These are phyloP conservation scores for Dicorynia guianensis DNA, from an alignment of 306 rosid genomes.

Conservation along the genomic window DNA sequence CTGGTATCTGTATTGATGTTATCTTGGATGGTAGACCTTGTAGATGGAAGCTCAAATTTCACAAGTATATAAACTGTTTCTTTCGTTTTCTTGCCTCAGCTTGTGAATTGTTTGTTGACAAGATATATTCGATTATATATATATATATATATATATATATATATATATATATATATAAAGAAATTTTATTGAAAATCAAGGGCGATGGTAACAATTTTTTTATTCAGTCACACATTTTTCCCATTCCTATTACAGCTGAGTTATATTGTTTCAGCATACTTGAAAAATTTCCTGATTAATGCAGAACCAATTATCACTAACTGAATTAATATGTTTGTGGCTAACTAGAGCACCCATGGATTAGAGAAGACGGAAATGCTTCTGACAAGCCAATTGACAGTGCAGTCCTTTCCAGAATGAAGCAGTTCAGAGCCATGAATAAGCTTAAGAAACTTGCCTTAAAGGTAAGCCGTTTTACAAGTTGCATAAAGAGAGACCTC, in stretches of 20 bases:
- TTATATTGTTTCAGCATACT: constrained; percentile 4
- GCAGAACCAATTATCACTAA: constrained; percentile 31
- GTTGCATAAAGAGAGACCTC: not conserved
- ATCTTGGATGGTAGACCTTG: too few species aligned
- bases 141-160: too few species aligned
- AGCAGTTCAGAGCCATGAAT: constrained; percentile 96
- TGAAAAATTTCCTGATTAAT: not conserved
- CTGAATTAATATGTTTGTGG: constrained; percentile 42
- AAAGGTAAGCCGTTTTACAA: constrained; percentile 33
- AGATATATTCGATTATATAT: not conserved
- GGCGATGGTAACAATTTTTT: constrained; percentile 2
- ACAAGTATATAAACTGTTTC: constrained; percentile 7
- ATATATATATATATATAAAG: too few species aligned
- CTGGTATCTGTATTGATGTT: not conserved
- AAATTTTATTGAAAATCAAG: not conserved
- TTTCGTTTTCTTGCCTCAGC: constrained; percentile 11
- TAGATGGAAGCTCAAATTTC: not conserved
- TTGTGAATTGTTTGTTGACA: constrained; percentile 25
- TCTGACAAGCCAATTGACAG: constrained; percentile 92
- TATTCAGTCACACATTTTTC: not conserved
- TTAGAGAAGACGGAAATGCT: constrained; percentile 89
- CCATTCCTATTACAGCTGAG: constrained; percentile 4
- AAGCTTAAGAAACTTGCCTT: constrained; percentile 91
- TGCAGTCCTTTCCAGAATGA: constrained; percentile 92
- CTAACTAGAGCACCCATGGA: constrained; percentile 87